Evolutionary conservation across 352 stramenopile genomes (phyloP).

Genomic region (Phytophthora sp.): DNA sequence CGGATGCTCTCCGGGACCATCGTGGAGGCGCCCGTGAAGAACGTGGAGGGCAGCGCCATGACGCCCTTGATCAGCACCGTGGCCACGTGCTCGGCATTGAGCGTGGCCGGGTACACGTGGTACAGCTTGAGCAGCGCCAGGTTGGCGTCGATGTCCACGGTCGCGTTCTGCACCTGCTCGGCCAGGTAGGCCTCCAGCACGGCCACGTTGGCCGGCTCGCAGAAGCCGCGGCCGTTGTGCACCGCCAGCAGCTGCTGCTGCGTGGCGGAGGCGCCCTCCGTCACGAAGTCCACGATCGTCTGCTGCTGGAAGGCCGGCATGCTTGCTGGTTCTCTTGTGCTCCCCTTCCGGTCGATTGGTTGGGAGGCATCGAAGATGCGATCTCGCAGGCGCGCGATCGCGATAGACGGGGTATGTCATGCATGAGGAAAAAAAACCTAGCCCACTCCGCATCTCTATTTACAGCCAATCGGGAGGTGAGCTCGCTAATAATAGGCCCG

Average conservation of each 20-base stretch:
- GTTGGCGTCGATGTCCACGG: conserved; percentile 77
- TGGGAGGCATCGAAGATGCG: conserved; percentile 28
- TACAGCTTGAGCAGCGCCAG: conserved; percentile 87
- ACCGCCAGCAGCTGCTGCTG: conserved; percentile 66
- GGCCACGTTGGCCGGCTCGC: conserved; percentile 49
- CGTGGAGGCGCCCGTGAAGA: conserved; percentile 77
- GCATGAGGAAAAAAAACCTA: background rate
- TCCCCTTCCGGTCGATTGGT: conserved; percentile 26
- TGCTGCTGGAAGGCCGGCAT: conserved; percentile 75
- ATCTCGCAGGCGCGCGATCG: conserved; percentile 4
- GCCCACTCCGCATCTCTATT: background rate
- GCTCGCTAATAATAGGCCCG: conserved; percentile 19
- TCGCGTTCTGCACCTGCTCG: conserved; percentile 71
- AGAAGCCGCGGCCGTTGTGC: conserved; percentile 56
- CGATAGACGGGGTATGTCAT: background rate
- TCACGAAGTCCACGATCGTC: conserved; percentile 70
- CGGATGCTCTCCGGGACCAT: conserved; percentile 74
- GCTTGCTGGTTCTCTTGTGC: conserved; percentile 27
- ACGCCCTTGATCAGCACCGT: conserved; percentile 79
- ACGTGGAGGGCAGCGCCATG: conserved; percentile 68
- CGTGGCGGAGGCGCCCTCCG: conserved; percentile 43
- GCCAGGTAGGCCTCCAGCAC: conserved; percentile 73
- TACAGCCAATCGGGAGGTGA: conserved; percentile 8
- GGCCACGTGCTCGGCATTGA: conserved; percentile 64
- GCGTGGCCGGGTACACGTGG: conserved; percentile 65